Evolutionary conservation across 371 early-diverging fungal species (phyloP).

Genomic region (Dichotomocladium elegans): DNA sequence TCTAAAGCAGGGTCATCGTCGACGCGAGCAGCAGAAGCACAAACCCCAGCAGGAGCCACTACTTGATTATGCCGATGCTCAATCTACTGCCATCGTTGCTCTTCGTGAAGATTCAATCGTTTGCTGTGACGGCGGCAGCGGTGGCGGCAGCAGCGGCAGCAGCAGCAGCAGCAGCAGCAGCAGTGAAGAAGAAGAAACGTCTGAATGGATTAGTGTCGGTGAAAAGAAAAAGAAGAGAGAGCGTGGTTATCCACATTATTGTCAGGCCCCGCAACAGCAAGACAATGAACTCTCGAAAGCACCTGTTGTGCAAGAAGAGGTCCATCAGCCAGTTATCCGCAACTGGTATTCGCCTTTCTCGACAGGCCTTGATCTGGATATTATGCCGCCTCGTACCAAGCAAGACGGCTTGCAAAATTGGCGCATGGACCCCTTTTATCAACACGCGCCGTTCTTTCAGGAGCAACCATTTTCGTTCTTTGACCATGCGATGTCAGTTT

Average conservation of each 20-base stretch:
- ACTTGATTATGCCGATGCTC: neutral
- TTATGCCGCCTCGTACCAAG: slow-evolving; percentile 8
- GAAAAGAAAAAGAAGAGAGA: slow-evolving; percentile 4
- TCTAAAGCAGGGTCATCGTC: too few species aligned
- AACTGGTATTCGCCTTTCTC: slow-evolving; percentile 23
- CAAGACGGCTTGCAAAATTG: neutral
- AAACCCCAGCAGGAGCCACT: neutral
- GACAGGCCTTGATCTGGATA: slow-evolving; percentile 16
- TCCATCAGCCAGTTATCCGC: neutral
- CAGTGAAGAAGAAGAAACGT: neutral
- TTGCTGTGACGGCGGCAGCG: too few species aligned
- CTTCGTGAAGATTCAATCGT: too few species aligned
- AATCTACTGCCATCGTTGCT: neutral
- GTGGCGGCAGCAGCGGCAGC: slow-evolving; percentile 1
- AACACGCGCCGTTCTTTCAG: neutral
- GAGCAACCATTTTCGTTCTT: neutral
- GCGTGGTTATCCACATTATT: neutral
- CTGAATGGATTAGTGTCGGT: slow-evolving; percentile 9
- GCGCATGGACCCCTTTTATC: slow-evolving; percentile 3
- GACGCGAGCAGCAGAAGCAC: neutral
- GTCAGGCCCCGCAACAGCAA: neutral
- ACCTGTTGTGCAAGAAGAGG: too few species aligned
- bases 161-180: neutral
- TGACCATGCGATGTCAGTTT: neutral
- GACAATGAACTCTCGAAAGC: too few species aligned